Evolutionary conservation across 2,329 filamentous ascomycete species (phyloP), one percentile per base, ranked within the genome.

Genomic region (Rasamsonia emersonii): DNA sequence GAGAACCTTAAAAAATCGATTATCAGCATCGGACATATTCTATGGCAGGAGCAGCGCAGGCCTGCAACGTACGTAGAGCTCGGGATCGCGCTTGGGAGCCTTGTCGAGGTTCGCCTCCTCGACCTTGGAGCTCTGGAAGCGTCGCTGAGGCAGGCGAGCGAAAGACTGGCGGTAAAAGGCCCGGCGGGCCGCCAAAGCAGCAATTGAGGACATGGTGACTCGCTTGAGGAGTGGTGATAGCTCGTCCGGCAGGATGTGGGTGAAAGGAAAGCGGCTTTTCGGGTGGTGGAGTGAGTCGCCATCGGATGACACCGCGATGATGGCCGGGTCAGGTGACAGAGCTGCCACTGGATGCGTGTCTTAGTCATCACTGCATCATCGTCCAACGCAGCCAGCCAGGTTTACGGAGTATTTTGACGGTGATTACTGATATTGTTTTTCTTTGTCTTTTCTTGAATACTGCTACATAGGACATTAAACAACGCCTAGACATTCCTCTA

Each of bases 61-160:
- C 23, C 18, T 10, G 9, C 8, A 24, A 42, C 74, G 46, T 74
- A 84, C 79, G 58, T 80, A 82, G 56, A 84, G 77, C 67, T 85
- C 80, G 37, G 80, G 80, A 59, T 85, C 79, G 58, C 68, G 68
- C 67, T 74, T 78, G 35, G 77, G 75, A 48, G 71, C 79, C 56
- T 75, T 69, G 54, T 74, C 70, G 52, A 82, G 62, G 45, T 58
- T 45, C 37, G 63, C 57, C 45, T 70, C 64, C 42, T 69, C 64
- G 29, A 64, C 56, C 49, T 62, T 64, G 41, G 56, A 59, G 41
- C 58, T 50, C 36, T 50, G 47, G 47, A 48, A 49, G 41, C 56
- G 47, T 46, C 54, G 56, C 50, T 59, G 54, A 44, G 56, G 32
- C 40, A 54, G 51, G 43, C 66, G 56, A 59, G 61, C 41, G 36